phyloP scores from a whole-genome alignment of 306 rosid species.

The Gynostemma pentaphyllum region DNA sequence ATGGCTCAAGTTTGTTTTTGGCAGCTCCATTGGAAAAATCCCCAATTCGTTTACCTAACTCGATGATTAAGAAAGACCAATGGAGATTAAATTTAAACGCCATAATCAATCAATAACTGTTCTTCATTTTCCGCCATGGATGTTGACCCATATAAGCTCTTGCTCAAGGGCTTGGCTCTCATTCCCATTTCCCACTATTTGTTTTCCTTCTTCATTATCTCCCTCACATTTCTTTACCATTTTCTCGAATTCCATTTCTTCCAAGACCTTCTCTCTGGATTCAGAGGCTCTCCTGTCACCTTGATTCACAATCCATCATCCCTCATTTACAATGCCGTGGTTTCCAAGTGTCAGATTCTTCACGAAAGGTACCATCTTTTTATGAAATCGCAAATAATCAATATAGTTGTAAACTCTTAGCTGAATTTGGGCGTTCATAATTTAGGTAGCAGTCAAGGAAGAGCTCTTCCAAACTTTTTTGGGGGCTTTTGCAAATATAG shows the following conservation, averaged over 20 bases:
- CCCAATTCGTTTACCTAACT: too few species aligned
- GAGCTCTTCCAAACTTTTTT: too few species aligned
- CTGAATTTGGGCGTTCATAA: too few species aligned
- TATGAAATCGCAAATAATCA: neutral
- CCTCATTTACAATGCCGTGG: constrained; percentile 42
- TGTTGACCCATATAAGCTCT: constrained; percentile 34
- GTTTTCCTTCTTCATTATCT: constrained; percentile 9
- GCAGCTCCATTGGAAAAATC: too few species aligned
- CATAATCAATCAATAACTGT: too few species aligned
- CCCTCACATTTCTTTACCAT: constrained; percentile 25
- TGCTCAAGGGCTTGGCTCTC: constrained; percentile 25
- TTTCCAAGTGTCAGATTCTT: constrained; percentile 65
- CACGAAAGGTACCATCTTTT: constrained; percentile 30
- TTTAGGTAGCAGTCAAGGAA: too few species aligned
- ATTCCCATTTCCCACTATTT: constrained; percentile 50
- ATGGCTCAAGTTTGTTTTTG: too few species aligned
- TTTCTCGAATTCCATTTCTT: constrained; percentile 63
- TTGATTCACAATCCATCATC: constrained; percentile 41
- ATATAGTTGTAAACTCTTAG: too few species aligned
- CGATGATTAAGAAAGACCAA: too few species aligned
- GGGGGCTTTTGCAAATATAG: too few species aligned
- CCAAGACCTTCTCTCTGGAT: constrained; percentile 34
- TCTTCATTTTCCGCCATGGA: too few species aligned
- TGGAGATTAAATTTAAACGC: too few species aligned
- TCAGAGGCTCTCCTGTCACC: constrained; percentile 33